Percentiles rank a stretch among this genome's conserved stretches.
Conservation (phyloP, 345 rosid genomes). For the Garcia nutans region DNA sequence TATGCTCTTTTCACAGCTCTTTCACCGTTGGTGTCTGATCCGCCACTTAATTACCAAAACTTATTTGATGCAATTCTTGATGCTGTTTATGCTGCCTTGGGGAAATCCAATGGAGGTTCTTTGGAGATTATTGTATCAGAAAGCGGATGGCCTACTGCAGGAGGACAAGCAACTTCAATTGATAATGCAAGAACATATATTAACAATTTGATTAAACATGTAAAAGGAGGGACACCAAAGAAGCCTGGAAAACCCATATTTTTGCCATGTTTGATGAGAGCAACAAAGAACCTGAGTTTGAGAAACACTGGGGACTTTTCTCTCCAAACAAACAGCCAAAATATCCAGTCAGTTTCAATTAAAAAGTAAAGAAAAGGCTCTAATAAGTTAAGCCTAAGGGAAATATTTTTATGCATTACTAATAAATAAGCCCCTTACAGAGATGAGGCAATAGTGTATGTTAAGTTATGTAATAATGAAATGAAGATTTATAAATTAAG, state of each 20-base stretch:
- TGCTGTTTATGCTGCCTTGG: conserved; percentile 23
- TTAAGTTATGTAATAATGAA: too few species aligned
- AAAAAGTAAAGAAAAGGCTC: not conserved
- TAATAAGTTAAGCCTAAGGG: conserved; percentile 21
- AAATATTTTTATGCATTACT: not conserved
- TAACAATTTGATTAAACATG: conserved; percentile 1
- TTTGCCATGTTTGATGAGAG: conserved; percentile 65
- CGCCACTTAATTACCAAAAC: conserved; percentile 12
- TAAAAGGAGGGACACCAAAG: conserved; percentile 37
- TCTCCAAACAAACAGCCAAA: conserved; percentile 46
- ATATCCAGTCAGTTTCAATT: conserved; percentile 46
- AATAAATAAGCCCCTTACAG: not conserved
- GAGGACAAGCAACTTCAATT: conserved; percentile 13
- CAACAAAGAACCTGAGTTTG: conserved; percentile 43
- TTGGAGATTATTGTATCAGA: conserved; percentile 26
- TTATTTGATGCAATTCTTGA: conserved; percentile 21
- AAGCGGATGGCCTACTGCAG: conserved; percentile 31
- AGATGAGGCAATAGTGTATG: too few species aligned
- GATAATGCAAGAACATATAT: conserved; percentile 29
- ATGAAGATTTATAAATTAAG: too few species aligned
- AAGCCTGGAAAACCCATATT: conserved; percentile 45
- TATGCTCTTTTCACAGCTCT: conserved; percentile 44
- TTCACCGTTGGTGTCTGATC: conserved; percentile 31
- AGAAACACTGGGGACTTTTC: conserved; percentile 59
- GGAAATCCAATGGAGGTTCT: conserved; percentile 21